Conservation (phyloP, 2,329 filamentous ascomycete species). For the Neofusicoccum sp. region DNA sequence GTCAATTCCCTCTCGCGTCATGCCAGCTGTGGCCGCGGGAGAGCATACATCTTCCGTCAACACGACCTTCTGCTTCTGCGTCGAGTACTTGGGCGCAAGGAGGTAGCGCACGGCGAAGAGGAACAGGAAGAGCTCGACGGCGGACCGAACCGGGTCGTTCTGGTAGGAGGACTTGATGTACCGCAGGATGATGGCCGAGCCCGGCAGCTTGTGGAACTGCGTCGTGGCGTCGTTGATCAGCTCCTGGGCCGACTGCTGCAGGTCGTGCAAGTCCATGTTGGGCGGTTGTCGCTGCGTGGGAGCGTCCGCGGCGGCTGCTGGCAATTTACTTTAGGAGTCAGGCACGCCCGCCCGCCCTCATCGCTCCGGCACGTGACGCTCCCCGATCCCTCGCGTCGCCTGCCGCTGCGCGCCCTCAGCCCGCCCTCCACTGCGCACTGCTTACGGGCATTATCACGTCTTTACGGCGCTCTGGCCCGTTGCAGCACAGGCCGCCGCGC, state of each 20-base stretch:
- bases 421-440: too few relatives aligned
- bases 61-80: conserved; percentile 83
- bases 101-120: conserved; percentile 95
- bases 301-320: not conserved
- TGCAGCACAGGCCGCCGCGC: too few relatives aligned
- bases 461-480: too few relatives aligned
- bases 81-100: conserved; percentile 87
- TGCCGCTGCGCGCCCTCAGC: not conserved
- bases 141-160: conserved; percentile 89
- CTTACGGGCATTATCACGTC: too few relatives aligned
- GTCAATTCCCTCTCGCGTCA: not conserved
- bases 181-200: conserved; percentile 87
- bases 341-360: conserved; percentile 3
- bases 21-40: too few relatives aligned
- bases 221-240: conserved; percentile 56
- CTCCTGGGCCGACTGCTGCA: conserved; percentile 53
- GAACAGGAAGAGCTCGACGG: conserved; percentile 88
- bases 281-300: not conserved
- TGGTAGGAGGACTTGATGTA: conserved; percentile 98
- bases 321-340: conserved; percentile 9
- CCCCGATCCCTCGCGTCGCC: not conserved
- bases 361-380: conserved; percentile 5
- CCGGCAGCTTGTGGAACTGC: conserved; percentile 85
- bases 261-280: conserved; percentile 58
- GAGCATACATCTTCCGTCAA: conserved; percentile 67